Base-by-base conservation (phyloP, 1,284 basidiomycete species). In the Cryptococcus sp. region DNA sequence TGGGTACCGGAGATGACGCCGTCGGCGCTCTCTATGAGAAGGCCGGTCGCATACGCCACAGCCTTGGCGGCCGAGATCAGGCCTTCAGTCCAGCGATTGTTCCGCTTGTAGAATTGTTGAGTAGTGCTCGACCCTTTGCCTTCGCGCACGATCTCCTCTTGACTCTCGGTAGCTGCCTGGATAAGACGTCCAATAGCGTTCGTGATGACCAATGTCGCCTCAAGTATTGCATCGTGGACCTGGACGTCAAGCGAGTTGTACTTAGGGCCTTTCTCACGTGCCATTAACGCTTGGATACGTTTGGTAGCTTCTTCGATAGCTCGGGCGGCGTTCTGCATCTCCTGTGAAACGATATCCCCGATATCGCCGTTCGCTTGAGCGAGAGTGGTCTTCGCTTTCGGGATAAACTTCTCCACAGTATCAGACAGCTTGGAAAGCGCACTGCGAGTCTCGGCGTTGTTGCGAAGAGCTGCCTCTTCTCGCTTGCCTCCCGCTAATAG, bases 21-120 rank as follows among this genome's bases (percentile, higher is more conserved):
- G 76, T 99, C 96, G 15, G 96, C 96, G 60, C 89, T 90, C 79
- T 99, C 95, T 78, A 99, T 99, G 58, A 99, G 86, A 65, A 97
- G 82, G 61, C 87, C 90, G n/a, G 96, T 99, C 4, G 96, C 93
- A 71, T 95, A 96, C 2, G 96, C 96, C 50, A 99, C 96, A 6
- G 96, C 87, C 78, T 96, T 96, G 35, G 96, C 96, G 22, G 96
- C 96, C 35, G 93, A 96, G 69, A 99, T 95, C 65, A 99, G 87
- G 66, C 96, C 96, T 78, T 99, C 96, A 19, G 96, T 99, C 96
- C 96, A 99, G 62, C 96, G 86, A 80, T 99, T 98, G 86, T 99
- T 97, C 63, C 90, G 88, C 83, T 99, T 99, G 86, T 98, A 99
- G 85, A 99, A 99, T 73, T 98, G 95, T 79, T 96, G 93, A 20